Evolutionary conservation across 2,329 filamentous ascomycete species (phyloP).

Genomic region (Arthrobotrys pseudoclavata): DNA sequence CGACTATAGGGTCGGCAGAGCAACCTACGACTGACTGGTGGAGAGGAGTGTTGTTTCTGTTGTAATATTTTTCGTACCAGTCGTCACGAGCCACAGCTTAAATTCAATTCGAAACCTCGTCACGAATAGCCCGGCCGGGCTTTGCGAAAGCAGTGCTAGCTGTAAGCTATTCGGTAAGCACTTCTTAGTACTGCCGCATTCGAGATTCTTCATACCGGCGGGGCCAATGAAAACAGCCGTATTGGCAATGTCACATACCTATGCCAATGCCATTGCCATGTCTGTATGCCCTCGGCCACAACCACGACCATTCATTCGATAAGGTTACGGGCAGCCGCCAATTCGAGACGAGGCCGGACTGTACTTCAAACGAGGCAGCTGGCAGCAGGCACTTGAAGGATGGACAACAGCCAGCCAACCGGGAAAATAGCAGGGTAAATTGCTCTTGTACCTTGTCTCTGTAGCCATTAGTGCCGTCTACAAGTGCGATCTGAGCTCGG

Average conservation of each 20-base stretch:
- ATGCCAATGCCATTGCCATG: not conserved
- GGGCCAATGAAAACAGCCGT: constrained; percentile 39
- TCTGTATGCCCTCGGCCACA: not conserved
- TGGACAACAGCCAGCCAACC: constrained; percentile 20
- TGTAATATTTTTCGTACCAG: too few relatives aligned
- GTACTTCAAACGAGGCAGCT: constrained; percentile 29
- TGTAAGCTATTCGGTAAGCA: not conserved
- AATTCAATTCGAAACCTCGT: constrained; percentile 10
- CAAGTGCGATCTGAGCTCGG: constrained; percentile 20
- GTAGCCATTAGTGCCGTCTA: constrained; percentile 36
- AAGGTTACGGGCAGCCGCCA: constrained; percentile 37
- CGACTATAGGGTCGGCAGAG: too few relatives aligned
- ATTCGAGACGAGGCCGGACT: constrained; percentile 48
- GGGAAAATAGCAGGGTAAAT: constrained; percentile 56
- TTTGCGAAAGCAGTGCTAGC: constrained; percentile 19
- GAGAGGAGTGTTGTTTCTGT: not conserved
- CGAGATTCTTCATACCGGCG: not conserved
- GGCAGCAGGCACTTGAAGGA: constrained; percentile 4
- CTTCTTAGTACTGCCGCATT: constrained; percentile 33
- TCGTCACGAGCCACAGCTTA: constrained; percentile 35
- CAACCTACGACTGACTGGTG: too few relatives aligned
- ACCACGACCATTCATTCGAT: constrained; percentile 25
- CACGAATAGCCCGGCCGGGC: constrained; percentile 23
- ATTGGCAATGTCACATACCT: constrained; percentile 42
- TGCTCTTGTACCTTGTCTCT: constrained; percentile 43